Evolutionary conservation across 768 basidiomycete genomes (phyloP).

Genomic region (Amanita rubescens): DNA sequence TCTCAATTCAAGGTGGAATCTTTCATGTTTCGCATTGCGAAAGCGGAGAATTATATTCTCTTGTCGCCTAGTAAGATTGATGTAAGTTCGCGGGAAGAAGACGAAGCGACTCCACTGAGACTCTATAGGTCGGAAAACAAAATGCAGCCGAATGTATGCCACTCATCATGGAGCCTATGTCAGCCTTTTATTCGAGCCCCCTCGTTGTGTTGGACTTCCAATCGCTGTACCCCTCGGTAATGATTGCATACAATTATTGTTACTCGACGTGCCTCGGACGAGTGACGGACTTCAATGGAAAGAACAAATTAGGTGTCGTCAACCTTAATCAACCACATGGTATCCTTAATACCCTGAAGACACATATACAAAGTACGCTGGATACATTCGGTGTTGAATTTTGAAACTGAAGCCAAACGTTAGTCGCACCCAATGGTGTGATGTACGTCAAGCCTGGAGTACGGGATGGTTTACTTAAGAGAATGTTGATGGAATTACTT

Average conservation of each 20-base stretch:
- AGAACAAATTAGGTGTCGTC: conserved; percentile 81
- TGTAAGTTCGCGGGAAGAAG: conserved; percentile 35
- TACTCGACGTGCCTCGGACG: conserved; percentile 96
- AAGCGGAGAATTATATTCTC: conserved; percentile 89
- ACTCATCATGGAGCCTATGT: conserved; percentile 89
- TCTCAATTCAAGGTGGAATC: conserved; percentile 99
- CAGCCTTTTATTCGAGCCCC: conserved; percentile 89
- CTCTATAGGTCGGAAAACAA: conserved; percentile 79
- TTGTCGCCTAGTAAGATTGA: conserved; percentile 85
- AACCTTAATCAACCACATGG: conserved; percentile 65
- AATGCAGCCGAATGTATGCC: conserved; percentile 97
- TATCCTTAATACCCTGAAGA: conserved; percentile 58
- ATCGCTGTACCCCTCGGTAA: conserved; percentile 91
- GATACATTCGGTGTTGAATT: neutral
- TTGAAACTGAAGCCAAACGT: neutral
- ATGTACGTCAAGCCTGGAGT: conserved; percentile 86
- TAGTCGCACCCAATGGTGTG: conserved; percentile 94
- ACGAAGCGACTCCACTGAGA: neutral
- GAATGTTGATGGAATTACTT: conserved; percentile 89
- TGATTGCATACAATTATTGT: conserved; percentile 98
- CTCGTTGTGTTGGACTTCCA: conserved; percentile 94
- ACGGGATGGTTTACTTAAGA: conserved; percentile 75
- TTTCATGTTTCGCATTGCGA: conserved; percentile 95
- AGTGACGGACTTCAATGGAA: conserved; percentile 77
- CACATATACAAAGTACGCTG: conserved; percentile 66